Evolutionary conservation across 805 yeast species (phyloP), one percentile per base, ranked within the genome.

Genomic region (Blastobotrys terrestris): DNA sequence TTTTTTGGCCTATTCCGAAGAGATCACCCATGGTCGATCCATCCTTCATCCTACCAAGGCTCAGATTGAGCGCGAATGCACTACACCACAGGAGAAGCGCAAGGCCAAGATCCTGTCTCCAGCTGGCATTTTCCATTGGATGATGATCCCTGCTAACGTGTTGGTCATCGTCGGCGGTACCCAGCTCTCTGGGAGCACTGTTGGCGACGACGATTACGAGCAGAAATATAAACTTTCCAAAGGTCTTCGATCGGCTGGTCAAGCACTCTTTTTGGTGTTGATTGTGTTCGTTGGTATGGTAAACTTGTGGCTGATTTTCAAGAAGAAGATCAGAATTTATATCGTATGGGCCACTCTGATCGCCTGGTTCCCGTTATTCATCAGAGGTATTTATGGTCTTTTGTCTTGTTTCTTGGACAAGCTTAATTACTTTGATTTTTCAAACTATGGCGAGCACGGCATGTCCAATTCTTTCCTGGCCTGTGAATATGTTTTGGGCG

Each of bases 381-480:
- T 54, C 7, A 46, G 59, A 22, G 59, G 59, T 18, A 53, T 56
- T 16, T 56, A 51, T 39, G 59, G 59, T 8, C 51, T 54, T 15
- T 39, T 56, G 41, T 45, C 55, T 3, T 54, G 53, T 7, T 55
- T 50, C 14, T 43, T 52, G 4, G 35, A 31, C 22, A 18, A 48
- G 3, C 50, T 52, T 46, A 53, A 56, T 44, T 55, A 54, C 50
- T 56, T 42, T 31, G 47, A 56, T 31, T 39, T 55, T 18, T 15
- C 21, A 15, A 52, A 54, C 21, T 56, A 56, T 46, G 44, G 50
- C 2, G 31, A 44, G 13, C 22, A 50, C 39, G 55, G 55, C 2
- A 19, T 52, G 8, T 20, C 55, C 3, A 15, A 46, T 13, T 31
- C 40, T 18, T 52, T 55, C 35, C 39, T 57, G 21, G 54, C 46